Evolutionary conservation across 2,329 filamentous ascomycete genomes (phyloP).

Genomic region (Didymella arachidicola): DNA sequence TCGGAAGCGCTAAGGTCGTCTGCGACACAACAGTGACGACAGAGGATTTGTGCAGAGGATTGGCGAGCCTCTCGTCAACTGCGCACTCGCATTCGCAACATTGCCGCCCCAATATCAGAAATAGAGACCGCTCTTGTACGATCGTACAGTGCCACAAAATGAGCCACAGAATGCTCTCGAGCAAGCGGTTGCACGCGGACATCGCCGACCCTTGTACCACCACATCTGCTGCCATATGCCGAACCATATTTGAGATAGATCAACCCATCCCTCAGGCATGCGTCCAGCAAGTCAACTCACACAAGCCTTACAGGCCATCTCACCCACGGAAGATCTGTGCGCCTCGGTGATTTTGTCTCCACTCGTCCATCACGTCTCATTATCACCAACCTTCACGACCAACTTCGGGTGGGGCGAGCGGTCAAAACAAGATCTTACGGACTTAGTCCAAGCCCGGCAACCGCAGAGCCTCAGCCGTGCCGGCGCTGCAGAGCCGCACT

Average conservation of each 20-base stretch:
- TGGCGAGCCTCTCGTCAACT: slow-evolving; percentile 5
- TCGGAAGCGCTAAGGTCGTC: slow-evolving; percentile 4
- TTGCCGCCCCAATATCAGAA: neutral
- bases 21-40: neutral
- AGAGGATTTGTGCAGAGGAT: neutral
- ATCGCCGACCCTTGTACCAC: neutral
- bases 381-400: too few relatives aligned
- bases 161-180: neutral
- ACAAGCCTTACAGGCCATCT: neutral
- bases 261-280: neutral
- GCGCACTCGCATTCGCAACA: neutral
- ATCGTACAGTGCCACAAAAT: neutral
- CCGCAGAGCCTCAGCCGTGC: slow-evolving; percentile 15
- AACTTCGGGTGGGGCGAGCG: neutral
- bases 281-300: neutral
- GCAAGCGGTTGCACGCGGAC: neutral
- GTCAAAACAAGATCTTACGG: slow-evolving; percentile 7
- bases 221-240: neutral
- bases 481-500: slow-evolving; percentile 16
- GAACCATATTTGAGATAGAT: neutral
- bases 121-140: neutral
- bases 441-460: neutral
- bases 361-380: neutral
- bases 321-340: slow-evolving; percentile 17
- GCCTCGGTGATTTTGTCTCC: slow-evolving; percentile 5